Conservation (phyloP, 2,329 filamentous ascomycete species). For the Microdochium nivale region DNA sequence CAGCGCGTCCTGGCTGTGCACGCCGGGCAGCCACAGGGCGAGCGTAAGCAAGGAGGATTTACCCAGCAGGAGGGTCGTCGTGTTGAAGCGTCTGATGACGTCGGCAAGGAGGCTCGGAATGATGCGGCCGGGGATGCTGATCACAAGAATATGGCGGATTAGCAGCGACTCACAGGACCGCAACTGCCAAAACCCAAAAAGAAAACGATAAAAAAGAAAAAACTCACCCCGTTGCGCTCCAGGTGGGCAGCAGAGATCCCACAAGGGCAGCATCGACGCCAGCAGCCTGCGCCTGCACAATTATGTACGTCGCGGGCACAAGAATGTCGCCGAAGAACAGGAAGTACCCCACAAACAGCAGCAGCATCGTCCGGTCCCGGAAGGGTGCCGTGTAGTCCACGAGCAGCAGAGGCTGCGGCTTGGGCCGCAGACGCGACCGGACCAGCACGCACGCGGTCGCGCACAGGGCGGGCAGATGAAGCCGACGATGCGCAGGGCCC, state of each 20-base stretch:
- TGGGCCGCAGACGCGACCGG: constrained; percentile 24
- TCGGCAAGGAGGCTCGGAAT: constrained; percentile 38
- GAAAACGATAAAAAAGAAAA: background rate
- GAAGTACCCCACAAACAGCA: constrained; percentile 40
- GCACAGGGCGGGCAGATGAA: too few species aligned
- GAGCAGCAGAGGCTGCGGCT: constrained; percentile 30
- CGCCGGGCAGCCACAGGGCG: constrained; percentile 31
- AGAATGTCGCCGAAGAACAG: constrained; percentile 48
- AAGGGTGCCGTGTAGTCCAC: constrained; percentile 37
- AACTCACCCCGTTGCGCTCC: constrained; percentile 41
- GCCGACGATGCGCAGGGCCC: too few species aligned
- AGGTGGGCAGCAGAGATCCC: constrained; percentile 44
- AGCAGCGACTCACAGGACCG: too few species aligned
- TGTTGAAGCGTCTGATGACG: constrained; percentile 28
- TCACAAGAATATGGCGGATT: too few species aligned
- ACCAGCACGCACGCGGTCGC: constrained; percentile 19
- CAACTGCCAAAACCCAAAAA: background rate
- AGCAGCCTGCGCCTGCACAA: constrained; percentile 35
- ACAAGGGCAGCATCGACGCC: constrained; percentile 31
- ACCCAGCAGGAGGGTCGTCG: constrained; percentile 34
- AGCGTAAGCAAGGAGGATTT: constrained; percentile 30
- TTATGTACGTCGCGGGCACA: constrained; percentile 43
- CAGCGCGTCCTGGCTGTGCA: constrained; percentile 32
- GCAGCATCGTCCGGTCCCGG: constrained; percentile 32
- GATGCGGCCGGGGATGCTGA: constrained; percentile 43